phyloP scores from a whole-genome alignment of 331 rosid species.

The Acacia pycnantha region DNA sequence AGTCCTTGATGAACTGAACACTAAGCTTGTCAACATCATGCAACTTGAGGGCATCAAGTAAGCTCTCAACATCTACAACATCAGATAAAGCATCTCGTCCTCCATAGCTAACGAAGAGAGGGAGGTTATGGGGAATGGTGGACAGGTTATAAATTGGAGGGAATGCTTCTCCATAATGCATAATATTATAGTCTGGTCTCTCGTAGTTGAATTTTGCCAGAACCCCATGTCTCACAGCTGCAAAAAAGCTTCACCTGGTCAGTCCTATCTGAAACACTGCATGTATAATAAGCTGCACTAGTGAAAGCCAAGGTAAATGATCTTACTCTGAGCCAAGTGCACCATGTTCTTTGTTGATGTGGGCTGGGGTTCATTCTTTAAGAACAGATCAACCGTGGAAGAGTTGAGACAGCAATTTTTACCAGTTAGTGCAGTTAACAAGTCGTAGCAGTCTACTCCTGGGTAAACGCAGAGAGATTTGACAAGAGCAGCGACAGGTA shows the following conservation, averaged over 20 bases:
- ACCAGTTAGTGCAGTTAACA: constrained; percentile 52
- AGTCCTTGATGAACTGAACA: constrained; percentile 49
- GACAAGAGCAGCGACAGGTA: constrained; percentile 26
- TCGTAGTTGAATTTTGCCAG: constrained; percentile 56
- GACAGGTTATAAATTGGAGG: constrained; percentile 67
- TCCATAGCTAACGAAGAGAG: constrained; percentile 68
- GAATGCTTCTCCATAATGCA: constrained; percentile 39
- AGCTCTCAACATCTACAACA: constrained; percentile 34
- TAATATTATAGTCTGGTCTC: constrained; percentile 29
- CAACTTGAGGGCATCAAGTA: constrained; percentile 46
- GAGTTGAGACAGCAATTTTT: constrained; percentile 64
- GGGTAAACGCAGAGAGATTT: constrained; percentile 39
- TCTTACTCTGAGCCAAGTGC: constrained; percentile 70
- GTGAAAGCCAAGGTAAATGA: background rate
- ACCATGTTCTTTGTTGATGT: constrained; percentile 68
- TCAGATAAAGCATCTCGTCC: constrained; percentile 63
- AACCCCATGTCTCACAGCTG: constrained; percentile 47
- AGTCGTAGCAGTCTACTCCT: constrained; percentile 53
- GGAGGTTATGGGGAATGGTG: constrained; percentile 53
- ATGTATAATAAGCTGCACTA: background rate
- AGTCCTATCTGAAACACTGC: background rate
- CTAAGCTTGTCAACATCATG: constrained; percentile 54
- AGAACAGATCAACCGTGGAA: constrained; percentile 48
- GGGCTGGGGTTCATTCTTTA: constrained; percentile 55
- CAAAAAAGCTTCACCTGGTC: constrained; percentile 14